Evolutionary conservation across 169 alveolate species (phyloP), one percentile per base, ranked within the genome.

Genomic region (Cryptosporidium muris): DNA sequence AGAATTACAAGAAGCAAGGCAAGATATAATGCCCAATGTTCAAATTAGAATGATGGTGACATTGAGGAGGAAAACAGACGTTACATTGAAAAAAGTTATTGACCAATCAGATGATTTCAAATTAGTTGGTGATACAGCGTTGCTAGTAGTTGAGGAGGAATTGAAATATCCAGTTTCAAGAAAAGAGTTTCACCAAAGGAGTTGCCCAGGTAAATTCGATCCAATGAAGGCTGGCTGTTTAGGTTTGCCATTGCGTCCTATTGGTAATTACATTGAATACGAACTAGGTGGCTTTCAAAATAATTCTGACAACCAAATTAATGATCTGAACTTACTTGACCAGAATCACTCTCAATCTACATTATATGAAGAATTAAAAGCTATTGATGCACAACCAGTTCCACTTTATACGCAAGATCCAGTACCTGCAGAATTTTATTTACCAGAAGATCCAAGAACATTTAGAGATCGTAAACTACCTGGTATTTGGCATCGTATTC

Each of bases 401-500:
- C 85, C 85, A 47, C 60, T 74, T 34, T 74, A 74, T 60, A 68
- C 85, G 2, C 25, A 51, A 9, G 85, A 74, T 45, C 85, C 85
- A 3, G 85, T 74, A 4, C 85, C 85, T 14, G 67, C 85, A 14
- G 74, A 74, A 48, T 74, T 74, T 51, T 74, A 74, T 45, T 64
- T 74, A 11, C 85, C 85, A 4, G 68, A 74, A 45, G 85, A 74
- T 74, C 85, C 85, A 43, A 66, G 85, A 0, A 56, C 74, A 42
- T 74, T 74, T 34, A 74, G 85, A 74, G 25, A 40, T 34, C 56
- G 85, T 34, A 74, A 74, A 47, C 12, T 74, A 37, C 85, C 85
- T 11, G 85, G 85, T n/a, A 74, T 74, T n/a, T 74, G 85, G 85
- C 85, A 74, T 74, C 85, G 85, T 43, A 74, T 74, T 3, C 43